These are phyloP conservation scores for Linnemannia zychae DNA, from an alignment of 192 early-diverging fungal species.

Conservation along the genomic window DNA sequence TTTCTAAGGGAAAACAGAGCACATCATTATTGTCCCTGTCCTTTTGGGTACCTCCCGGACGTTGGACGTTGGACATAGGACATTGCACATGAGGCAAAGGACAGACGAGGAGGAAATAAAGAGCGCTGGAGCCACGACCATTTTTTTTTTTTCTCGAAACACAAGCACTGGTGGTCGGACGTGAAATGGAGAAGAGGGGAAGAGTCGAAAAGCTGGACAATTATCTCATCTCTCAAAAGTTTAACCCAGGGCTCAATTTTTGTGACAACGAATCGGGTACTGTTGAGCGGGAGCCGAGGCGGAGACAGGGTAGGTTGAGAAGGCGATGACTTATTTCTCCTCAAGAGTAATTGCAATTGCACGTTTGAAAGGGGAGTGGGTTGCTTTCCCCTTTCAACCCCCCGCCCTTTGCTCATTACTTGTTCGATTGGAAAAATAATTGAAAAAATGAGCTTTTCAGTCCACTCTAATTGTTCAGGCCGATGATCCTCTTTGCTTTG, in stretches of 20 bases:
- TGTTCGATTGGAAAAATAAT: background rate
- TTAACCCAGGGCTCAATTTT: background rate
- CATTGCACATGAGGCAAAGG: too few relatives aligned
- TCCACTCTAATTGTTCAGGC: background rate
- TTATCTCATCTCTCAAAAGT: slow-evolving; percentile 6
- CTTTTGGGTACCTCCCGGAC: background rate
- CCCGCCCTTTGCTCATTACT: background rate
- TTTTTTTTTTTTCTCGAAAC: background rate
- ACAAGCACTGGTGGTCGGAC: background rate
- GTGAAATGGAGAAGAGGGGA: background rate
- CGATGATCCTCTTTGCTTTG: slow-evolving; percentile 3
- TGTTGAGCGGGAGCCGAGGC: background rate
- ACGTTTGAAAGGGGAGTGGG: background rate
- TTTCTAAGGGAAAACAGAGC: background rate
- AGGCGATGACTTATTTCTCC: background rate
- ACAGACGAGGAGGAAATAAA: background rate
- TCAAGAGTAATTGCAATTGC: background rate
- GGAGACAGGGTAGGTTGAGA: background rate
- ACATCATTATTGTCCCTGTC: background rate
- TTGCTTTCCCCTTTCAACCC: background rate
- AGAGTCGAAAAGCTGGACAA: background rate
- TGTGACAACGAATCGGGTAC: slow-evolving; percentile 1
- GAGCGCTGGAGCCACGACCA: background rate
- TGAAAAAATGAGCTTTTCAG: background rate
- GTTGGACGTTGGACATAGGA: background rate